Evolutionary conservation across 2,329 filamentous ascomycete genomes (phyloP), one percentile per base, ranked within the genome.

Genomic region (Chaetomium strumarium): DNA sequence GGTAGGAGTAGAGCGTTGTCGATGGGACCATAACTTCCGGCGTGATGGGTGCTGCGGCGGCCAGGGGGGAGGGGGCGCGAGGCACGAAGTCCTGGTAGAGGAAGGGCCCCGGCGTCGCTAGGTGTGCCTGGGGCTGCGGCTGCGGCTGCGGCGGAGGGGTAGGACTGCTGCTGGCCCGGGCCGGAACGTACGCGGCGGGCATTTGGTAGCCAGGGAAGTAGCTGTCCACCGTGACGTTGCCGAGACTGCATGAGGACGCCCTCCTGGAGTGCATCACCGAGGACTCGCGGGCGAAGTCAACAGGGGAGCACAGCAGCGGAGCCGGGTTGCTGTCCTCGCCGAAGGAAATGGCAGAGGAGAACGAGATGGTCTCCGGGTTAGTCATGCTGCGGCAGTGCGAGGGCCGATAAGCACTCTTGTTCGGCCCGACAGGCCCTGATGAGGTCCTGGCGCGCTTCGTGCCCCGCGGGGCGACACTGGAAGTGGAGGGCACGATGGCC

Each of bases 201-300:
- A 90, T 77, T 62, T 86, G 85, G 70, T 93, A 95, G 43, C 87
- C 88, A n/a, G 90, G 86, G 72, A 89, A 95, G 55, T 84, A 93
- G 55, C 85, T 86, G 70, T 85, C 82, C 51, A 89, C 72, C 34
- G 80, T 75, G 54, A 75, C 73, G 58, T 81, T 80, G 60, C 91
- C 86, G 42, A 91, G 75, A 62, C 80, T 83, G 62, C 81, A 83
- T 41, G 78, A 81, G 17, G 87, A 90, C 10, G 79, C 77, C 42
- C 85, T 81, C 58, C 87, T 75, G 14, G 66, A 62, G 51, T 67
- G 64, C 71, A 61, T 74, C 70, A 61, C 76, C 71, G 46, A 67
- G 61, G 58, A 64, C 64, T 71, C 74, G 46, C 77, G 58, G 11
- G 67, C 76, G 60, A 78, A 81, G 56, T 72, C 74, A 62, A 85